Conservation (phyloP, 345 rosid species). For the Eucalyptus curtisii region DNA sequence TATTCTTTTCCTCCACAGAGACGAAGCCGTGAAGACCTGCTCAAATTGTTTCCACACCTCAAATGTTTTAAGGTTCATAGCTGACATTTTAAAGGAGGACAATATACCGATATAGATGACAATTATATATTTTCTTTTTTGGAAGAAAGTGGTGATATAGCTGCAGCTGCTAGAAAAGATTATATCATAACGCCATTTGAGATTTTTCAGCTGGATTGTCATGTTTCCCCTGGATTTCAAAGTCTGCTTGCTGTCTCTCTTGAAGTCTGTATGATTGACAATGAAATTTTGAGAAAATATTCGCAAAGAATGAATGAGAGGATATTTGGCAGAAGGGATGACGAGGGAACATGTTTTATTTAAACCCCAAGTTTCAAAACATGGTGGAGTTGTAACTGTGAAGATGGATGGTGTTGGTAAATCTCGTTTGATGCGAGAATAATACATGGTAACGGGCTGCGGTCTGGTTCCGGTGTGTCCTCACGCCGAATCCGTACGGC, state of each 20-base stretch:
- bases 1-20: constrained; percentile 18
- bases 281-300: background rate
- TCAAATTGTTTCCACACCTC: constrained; percentile 55
- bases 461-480: background rate
- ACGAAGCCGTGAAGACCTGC: constrained; percentile 65
- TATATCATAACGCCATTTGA: background rate
- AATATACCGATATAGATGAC: background rate
- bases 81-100: constrained; percentile 14
- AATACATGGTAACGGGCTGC: background rate
- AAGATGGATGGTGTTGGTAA: background rate
- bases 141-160: background rate
- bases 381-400: too few relatives aligned
- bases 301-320: background rate
- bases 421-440: background rate
- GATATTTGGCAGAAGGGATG: background rate
- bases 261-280: background rate
- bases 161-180: background rate
- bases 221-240: background rate
- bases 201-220: background rate
- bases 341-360: background rate
- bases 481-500: background rate
- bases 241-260: background rate
- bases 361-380: too few relatives aligned
- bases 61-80: constrained; percentile 91
- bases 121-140: background rate